phyloP scores from a whole-genome alignment of 1,139 yeast genomes.

The Saccharomyces hybrid region DNA sequence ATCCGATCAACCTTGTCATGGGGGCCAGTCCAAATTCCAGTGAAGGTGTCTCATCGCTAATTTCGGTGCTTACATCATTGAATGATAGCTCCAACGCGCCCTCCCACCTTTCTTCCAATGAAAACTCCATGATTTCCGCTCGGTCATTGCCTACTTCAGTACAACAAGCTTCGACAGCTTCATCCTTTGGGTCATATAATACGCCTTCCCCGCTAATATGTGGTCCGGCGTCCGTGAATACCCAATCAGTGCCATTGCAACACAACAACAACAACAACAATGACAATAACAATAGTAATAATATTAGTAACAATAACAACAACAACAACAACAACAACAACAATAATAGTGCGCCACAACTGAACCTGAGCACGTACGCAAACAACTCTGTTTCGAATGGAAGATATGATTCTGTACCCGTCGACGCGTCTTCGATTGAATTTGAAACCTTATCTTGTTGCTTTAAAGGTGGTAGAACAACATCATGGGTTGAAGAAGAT shows the following conservation, averaged over 20 bases:
- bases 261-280: constrained; percentile 2
- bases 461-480: constrained; percentile 26
- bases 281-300: constrained; percentile 3
- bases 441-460: constrained; percentile 24
- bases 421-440: constrained; percentile 25
- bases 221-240: neutral
- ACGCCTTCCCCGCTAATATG: neutral
- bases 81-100: constrained; percentile 1
- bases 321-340: constrained; percentile 4
- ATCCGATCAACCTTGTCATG: neutral
- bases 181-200: neutral
- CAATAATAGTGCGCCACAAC: neutral
- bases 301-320: constrained; percentile 5
- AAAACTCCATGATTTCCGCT: neutral
- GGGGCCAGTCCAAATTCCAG: neutral
- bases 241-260: neutral
- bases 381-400: neutral
- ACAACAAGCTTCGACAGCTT: neutral
- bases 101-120: neutral
- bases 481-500: constrained; percentile 20
- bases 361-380: neutral
- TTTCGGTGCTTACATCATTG: constrained; percentile 2
- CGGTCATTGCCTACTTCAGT: neutral
- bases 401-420: constrained; percentile 13
- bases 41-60: constrained; percentile 6